Percentiles rank a stretch among this genome's conserved stretches.
These are phyloP conservation scores for Xylaria sp. DNA, from an alignment of 2,329 filamentous ascomycete genomes.

Conservation along the genomic window DNA sequence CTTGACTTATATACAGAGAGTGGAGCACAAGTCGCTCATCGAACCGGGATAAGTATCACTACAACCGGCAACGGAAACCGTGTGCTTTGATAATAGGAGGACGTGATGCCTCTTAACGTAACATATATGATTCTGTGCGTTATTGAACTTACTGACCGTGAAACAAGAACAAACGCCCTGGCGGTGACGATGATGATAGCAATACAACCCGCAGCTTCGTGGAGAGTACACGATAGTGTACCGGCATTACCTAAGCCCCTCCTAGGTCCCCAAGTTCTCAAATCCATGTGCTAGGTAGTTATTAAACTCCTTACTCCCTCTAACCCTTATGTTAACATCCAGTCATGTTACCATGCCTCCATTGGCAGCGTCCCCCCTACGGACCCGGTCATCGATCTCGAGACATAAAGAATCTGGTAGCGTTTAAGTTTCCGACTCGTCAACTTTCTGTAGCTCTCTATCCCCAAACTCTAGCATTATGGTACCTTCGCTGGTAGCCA, in stretches of 20 bases:
- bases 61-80: not conserved
- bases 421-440: conserved; percentile 2
- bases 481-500: conserved; percentile 2
- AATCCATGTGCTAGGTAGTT: not conserved
- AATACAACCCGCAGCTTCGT: not conserved
- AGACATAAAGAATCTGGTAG: not conserved
- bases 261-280: not conserved
- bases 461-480: no score
- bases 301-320: not conserved
- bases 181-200: not conserved
- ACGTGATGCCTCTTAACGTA: not conserved
- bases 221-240: not conserved
- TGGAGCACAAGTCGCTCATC: no score
- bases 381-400: not conserved
- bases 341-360: conserved; percentile 38
- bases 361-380: conserved; percentile 33
- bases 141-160: not conserved
- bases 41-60: no score
- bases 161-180: not conserved
- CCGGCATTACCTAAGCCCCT: conserved; percentile 1
- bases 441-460: not conserved
- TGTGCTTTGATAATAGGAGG: not conserved
- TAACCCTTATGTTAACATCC: conserved; percentile 32
- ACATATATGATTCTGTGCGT: not conserved
- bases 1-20: not conserved